Evolutionary conservation across 169 alveolate genomes (phyloP), one percentile per base, ranked within the genome.

Genomic region (Cryptosporidium felis): DNA sequence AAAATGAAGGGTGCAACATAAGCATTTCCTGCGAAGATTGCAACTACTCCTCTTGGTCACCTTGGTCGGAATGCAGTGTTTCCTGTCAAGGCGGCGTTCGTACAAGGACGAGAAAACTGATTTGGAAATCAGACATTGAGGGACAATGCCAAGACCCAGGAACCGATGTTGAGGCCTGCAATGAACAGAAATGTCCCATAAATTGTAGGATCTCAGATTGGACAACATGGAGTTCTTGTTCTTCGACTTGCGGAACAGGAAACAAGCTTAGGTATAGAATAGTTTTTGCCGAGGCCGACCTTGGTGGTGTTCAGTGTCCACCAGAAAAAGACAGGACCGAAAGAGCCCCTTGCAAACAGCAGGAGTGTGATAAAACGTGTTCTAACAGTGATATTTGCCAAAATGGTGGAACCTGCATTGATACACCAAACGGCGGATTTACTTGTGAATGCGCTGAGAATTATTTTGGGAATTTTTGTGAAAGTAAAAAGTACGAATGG

Each of bases 301-400:
- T 74, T 38, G 85, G 85, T 38, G 85, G 85, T 10, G 38, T 74
- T n/a, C 56, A 49, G 30, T 74, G 85, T 58, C 85, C 85, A 1
- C 1, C 74, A 14, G 67, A 56, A 53, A 40, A 49, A 5, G 85
- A 74, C 1, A 53, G 28, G 21, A 74, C 67, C 2, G 85, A 74
- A 34, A 40, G 74, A 38, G 85, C 45, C 26, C 41, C 85, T 2
- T 74, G 85, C 14, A 32, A 34, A 2, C n/a, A 36, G 2, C 65
- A 56, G 41, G 85, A 74, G 14, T 74, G 85, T 23, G 56, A 53
- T 2, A 74, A 74, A 21, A 23, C 67, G 21, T 74, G 85, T 36
- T 36, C 49, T 14, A 53, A 0, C 14, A 2, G 34, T 2, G 85
- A 44, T 12, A 53, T 74, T 21, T 74, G 85, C 44, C 28, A 56